These are phyloP conservation scores for Theileria parva DNA, from an alignment of 169 alveolate genomes.

Conservation along the genomic window DNA sequence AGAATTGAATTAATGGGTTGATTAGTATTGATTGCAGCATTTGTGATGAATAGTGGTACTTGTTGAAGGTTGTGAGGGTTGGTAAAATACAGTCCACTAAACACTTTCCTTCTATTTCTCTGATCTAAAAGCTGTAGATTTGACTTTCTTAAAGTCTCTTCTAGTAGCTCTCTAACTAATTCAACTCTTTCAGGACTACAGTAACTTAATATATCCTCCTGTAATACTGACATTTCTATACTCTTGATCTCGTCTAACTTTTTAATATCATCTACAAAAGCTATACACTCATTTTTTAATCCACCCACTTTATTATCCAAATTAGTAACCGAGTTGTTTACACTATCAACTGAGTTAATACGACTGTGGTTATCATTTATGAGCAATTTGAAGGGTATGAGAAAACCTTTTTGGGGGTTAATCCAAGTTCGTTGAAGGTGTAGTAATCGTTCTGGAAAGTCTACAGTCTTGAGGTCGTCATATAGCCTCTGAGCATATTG, in stretches of 20 bases:
- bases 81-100: conserved; percentile 31
- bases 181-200: neutral
- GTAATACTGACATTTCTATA: conserved; percentile 3
- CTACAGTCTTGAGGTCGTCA: conserved; percentile 68
- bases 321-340: neutral
- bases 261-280: conserved; percentile 25
- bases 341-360: neutral
- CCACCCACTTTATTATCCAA: neutral
- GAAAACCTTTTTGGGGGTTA: conserved; percentile 78
- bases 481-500: conserved; percentile 81
- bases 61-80: conserved; percentile 51
- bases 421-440: conserved; percentile 89
- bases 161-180: neutral
- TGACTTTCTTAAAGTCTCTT: conserved; percentile 22
- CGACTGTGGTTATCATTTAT: too few relatives aligned
- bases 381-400: neutral
- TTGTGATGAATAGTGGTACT: conserved; percentile 62
- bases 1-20: conserved; percentile 36
- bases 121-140: conserved; percentile 42
- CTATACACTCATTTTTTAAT: neutral
- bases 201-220: neutral
- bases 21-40: conserved; percentile 35
- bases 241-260: neutral
- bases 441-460: conserved; percentile 85
- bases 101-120: neutral